phyloP scores from a whole-genome alignment of 176 grass and related monocot genomes.

The Pontederia paniculata region DNA sequence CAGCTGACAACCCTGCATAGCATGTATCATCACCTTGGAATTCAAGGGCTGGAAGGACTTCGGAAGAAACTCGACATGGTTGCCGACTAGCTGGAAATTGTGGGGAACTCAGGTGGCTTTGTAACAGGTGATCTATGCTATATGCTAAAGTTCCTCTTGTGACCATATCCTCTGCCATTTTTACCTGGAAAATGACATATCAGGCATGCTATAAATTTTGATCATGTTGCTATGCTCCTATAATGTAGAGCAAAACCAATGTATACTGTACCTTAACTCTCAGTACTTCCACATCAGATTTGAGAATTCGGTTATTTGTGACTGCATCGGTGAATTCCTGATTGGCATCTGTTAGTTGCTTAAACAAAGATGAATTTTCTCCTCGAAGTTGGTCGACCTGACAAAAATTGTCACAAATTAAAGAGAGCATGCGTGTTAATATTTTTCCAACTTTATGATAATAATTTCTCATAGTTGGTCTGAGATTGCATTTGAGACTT shows the following conservation, averaged over 20 bases:
- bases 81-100: constrained; percentile 44
- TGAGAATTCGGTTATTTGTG: constrained; percentile 68
- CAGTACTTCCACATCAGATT: constrained; percentile 64
- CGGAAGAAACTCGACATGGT: constrained; percentile 39
- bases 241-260: not conserved
- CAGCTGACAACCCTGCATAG: constrained; percentile 22
- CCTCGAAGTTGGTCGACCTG: constrained; percentile 61
- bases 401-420: not conserved
- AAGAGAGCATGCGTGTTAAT: too few species aligned
- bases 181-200: constrained; percentile 38
- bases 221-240: not conserved
- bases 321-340: constrained; percentile 54
- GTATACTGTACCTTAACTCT: constrained; percentile 54
- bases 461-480: too few species aligned
- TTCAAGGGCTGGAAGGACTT: constrained; percentile 29
- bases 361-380: constrained; percentile 49
- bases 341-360: constrained; percentile 42
- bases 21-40: constrained; percentile 22
- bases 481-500: too few species aligned
- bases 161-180: constrained; percentile 78
- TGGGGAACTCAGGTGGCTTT: constrained; percentile 39
- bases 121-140: constrained; percentile 37
- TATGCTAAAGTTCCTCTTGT: constrained; percentile 40
- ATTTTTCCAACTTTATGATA: too few species aligned
- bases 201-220: not conserved